These are phyloP conservation scores for Chenopodium formosanum DNA, from an alignment of 148 eudicot genomes.

Conservation along the genomic window DNA sequence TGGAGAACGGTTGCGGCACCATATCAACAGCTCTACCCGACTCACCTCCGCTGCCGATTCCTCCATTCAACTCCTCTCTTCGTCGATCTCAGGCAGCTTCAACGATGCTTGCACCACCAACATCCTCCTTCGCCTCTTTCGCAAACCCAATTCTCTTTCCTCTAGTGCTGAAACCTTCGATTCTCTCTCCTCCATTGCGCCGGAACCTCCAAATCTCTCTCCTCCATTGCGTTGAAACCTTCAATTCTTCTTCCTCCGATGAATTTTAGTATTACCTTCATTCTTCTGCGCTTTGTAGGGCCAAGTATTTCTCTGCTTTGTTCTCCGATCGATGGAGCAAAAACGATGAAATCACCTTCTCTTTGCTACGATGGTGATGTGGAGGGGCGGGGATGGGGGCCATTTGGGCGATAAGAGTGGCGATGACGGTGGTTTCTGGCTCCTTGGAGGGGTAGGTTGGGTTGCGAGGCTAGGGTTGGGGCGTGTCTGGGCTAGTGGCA, in stretches of 20 bases:
- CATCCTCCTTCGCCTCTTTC: conserved; percentile 58
- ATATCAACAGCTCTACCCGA: conserved; percentile 12
- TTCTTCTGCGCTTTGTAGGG: conserved; percentile 49
- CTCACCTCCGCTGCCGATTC: conserved; percentile 37
- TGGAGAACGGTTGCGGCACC: too few species aligned
- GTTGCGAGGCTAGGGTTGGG: too few species aligned
- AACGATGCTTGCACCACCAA: conserved; percentile 72
- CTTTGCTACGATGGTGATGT: too few species aligned
- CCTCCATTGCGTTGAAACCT: conserved; percentile 23
- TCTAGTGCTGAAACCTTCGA: background rate
- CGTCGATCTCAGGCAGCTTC: conserved; percentile 40
- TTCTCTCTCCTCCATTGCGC: too few species aligned
- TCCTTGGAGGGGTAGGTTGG: too few species aligned
- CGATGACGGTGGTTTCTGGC: too few species aligned
- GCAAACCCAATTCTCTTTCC: conserved; percentile 26
- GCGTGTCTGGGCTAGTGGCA: too few species aligned
- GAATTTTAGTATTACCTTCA: conserved; percentile 56
- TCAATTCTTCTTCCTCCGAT: conserved; percentile 28
- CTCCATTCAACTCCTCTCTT: conserved; percentile 22
- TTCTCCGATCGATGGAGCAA: conserved; percentile 77
- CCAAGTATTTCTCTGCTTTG: conserved; percentile 67
- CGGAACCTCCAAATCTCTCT: conserved; percentile 26
- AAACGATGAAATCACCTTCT: conserved; percentile 5
- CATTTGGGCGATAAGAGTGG: too few species aligned
- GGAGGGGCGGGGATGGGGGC: too few species aligned